phyloP scores from a whole-genome alignment of 2,329 filamentous ascomycete species.

The Fusarium dimerum region DNA sequence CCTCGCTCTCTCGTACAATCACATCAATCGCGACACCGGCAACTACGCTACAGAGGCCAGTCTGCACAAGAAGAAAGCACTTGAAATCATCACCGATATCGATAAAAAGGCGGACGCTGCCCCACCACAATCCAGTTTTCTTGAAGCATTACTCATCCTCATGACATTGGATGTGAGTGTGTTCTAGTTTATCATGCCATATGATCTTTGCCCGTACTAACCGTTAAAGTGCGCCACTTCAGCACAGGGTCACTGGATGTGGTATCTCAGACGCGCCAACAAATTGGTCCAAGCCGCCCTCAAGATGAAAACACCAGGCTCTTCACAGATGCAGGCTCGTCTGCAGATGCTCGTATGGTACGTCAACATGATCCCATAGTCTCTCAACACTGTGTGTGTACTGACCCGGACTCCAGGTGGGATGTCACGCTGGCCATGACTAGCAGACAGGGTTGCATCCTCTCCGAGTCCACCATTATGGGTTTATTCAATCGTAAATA shows the following conservation, averaged over 20 bases:
- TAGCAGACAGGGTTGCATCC: slow-evolving; percentile 29
- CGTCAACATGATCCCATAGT: neutral
- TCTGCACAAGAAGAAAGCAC: slow-evolving; percentile 23
- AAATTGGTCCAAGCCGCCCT: slow-evolving; percentile 27
- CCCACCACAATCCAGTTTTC: slow-evolving; percentile 10
- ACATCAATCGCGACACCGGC: slow-evolving; percentile 30
- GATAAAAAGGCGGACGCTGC: slow-evolving; percentile 2
- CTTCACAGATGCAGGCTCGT: slow-evolving; percentile 28
- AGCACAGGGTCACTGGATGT: slow-evolving; percentile 33
- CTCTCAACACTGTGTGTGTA: neutral
- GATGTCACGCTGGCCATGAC: slow-evolving; percentile 37
- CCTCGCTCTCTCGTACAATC: slow-evolving; percentile 32
- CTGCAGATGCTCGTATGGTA: slow-evolving; percentile 34
- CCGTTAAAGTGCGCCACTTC: slow-evolving; percentile 33
- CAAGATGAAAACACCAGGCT: slow-evolving; percentile 10
- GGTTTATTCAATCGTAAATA: slow-evolving; percentile 17
- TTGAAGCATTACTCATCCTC: slow-evolving; percentile 34
- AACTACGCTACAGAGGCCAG: slow-evolving; percentile 22
- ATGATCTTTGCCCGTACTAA: neutral
- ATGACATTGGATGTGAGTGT: slow-evolving; percentile 35
- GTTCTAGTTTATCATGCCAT: neutral
- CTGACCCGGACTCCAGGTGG: slow-evolving; percentile 21
- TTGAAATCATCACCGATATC: slow-evolving; percentile 24
- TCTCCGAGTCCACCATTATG: slow-evolving; percentile 20
- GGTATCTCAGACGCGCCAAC: slow-evolving; percentile 27